phyloP scores from a whole-genome alignment of 495 filamentous ascomycete genomes.

The Neurospora sp. region DNA sequence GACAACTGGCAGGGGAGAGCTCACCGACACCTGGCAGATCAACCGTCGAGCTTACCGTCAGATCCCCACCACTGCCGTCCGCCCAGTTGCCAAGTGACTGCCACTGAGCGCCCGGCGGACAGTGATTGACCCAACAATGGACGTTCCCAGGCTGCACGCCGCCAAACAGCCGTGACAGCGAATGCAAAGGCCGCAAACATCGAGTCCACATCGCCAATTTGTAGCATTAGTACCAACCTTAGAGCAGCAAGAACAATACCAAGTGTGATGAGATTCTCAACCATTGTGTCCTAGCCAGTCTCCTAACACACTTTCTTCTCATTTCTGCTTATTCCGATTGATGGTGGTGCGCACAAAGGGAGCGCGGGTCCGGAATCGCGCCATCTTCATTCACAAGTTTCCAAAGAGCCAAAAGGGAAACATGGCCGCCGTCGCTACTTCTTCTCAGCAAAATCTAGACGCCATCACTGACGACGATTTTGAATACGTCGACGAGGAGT shows the following conservation, averaged over 20 bases:
- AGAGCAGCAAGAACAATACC: background rate
- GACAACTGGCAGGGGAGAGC: background rate
- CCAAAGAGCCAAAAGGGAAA: background rate
- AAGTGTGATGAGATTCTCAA: background rate
- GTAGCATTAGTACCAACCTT: background rate
- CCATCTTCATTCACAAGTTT: constrained; percentile 2
- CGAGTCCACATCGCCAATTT: background rate
- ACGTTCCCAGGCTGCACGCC: background rate
- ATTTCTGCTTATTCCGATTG: background rate
- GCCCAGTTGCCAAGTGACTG: too few species aligned
- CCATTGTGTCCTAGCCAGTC: background rate
- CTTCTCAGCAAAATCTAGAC: background rate
- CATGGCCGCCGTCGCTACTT: background rate
- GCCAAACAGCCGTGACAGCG: background rate
- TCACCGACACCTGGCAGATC: background rate
- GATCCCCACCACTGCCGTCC: background rate
- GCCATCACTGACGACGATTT: constrained; percentile 2
- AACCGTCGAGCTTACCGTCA: background rate
- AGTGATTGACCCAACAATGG: background rate
- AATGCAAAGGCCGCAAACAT: background rate
- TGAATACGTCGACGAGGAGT: constrained; percentile 16
- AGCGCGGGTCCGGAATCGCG: constrained; percentile 2
- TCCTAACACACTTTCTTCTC: background rate
- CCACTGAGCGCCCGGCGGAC: too few species aligned
- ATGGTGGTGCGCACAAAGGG: constrained; percentile 8